A percentile compares a stretch with the other conserved stretches of the same genome.
These are phyloP conservation scores for Sporothrix protearum DNA, from an alignment of 2,329 filamentous ascomycete species.

Conservation along the genomic window DNA sequence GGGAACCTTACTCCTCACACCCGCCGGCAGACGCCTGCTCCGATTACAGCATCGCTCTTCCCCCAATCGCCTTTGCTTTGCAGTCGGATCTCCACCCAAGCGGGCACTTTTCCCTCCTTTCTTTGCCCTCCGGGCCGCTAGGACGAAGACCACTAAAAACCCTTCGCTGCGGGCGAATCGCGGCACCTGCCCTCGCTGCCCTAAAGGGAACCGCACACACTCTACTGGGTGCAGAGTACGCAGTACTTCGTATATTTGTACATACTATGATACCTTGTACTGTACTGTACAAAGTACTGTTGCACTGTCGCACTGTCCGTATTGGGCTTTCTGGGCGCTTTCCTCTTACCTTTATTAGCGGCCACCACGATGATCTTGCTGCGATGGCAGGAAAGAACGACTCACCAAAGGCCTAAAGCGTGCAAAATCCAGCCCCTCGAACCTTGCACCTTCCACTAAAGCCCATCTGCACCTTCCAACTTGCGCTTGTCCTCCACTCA, in stretches of 20 bases:
- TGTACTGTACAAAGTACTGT: background rate
- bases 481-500: constrained; percentile 12
- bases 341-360: constrained; percentile 7
- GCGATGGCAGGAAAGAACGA: constrained; percentile 3
- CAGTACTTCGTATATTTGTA: too few species aligned
- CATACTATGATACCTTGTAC: too few species aligned
- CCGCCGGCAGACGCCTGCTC: background rate
- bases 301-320: background rate
- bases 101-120: background rate
- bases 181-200: background rate
- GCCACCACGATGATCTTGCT: constrained; percentile 20
- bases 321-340: background rate
- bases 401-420: background rate
- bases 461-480: background rate
- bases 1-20: constrained; percentile 16
- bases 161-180: constrained; percentile 2
- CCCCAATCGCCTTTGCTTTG: background rate
- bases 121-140: background rate
- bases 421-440: background rate
- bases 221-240: too few species aligned
- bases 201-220: background rate
- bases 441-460: background rate
- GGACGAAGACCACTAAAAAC: background rate
- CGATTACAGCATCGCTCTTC: constrained; percentile 7
- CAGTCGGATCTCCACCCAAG: constrained; percentile 5